Percentiles rank a stretch among this genome's conserved stretches.
phyloP scores from a whole-genome alignment of 1,284 basidiomycete species.

The Cerioporus squamosus region DNA sequence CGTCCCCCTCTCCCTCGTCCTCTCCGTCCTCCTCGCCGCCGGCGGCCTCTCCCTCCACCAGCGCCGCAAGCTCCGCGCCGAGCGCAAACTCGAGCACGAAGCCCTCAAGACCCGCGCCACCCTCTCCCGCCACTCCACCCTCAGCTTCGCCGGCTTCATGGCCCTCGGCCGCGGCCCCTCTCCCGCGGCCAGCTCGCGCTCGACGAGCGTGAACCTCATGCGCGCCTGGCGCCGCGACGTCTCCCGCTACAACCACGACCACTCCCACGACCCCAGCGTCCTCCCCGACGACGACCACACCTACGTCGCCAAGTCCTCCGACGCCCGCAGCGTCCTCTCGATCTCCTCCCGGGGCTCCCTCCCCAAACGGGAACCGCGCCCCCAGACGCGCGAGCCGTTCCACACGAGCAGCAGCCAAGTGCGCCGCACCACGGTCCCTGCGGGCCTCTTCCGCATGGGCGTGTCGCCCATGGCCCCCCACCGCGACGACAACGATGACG shows the following conservation, averaged over 20 bases:
- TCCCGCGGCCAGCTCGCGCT: conserved; percentile 6
- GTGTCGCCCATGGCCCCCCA: not conserved
- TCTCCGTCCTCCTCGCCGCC: conserved; percentile 44
- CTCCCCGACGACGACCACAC: conserved; percentile 11
- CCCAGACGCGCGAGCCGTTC: conserved; percentile 27
- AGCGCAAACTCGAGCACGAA: conserved; percentile 26
- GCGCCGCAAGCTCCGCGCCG: conserved; percentile 30
- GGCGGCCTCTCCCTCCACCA: conserved; percentile 35
- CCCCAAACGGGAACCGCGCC: conserved; percentile 20
- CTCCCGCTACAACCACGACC: conserved; percentile 1
- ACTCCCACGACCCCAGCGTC: no score
- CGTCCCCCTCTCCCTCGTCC: conserved; percentile 48
- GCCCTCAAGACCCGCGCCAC: conserved; percentile 9
- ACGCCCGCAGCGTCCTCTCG: conserved; percentile 12
- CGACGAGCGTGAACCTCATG: conserved; percentile 20
- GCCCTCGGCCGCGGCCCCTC: conserved; percentile 10
- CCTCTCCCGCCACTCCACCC: conserved; percentile 19
- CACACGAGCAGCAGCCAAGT: conserved; percentile 6
- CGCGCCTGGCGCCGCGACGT: conserved; percentile 22
- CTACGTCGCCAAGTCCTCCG: conserved; percentile 13
- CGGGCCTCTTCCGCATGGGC: conserved; percentile 20
- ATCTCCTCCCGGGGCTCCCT: conserved; percentile 9
- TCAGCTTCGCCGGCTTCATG: conserved; percentile 21
- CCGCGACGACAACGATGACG: conserved; percentile 3
- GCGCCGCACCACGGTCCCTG: conserved; percentile 19